Conservation (phyloP, 257 asterid species). For the Nyctanthes arbortristis region DNA sequence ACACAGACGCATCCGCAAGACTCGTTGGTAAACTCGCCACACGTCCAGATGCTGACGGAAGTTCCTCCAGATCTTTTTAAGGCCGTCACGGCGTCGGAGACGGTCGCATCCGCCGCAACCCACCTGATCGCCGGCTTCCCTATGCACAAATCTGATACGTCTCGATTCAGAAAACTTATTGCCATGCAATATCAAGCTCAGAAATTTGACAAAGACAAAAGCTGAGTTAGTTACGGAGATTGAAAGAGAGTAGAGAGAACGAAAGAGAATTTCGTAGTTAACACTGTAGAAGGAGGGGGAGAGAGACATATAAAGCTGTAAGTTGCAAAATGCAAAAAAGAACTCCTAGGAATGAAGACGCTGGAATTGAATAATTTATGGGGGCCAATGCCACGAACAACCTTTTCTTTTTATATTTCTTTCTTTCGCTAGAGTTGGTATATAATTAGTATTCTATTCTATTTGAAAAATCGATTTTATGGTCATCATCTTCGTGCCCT, state of each 20-base stretch:
- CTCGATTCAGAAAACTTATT: conserved; percentile 61
- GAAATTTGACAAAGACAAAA: neutral
- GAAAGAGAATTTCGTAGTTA: neutral
- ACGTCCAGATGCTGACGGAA: conserved; percentile 69
- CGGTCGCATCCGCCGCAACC: conserved; percentile 41
- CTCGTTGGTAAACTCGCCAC: neutral
- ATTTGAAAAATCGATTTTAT: too few species aligned
- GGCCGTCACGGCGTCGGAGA: conserved; percentile 52
- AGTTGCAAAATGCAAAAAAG: too few species aligned
- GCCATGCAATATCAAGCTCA: conserved; percentile 64
- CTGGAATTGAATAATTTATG: too few species aligned
- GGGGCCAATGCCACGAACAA: too few species aligned
- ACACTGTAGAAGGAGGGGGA: too few species aligned
- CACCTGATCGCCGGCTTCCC: conserved; percentile 75
- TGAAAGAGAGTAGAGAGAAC: neutral
- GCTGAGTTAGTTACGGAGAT: neutral
- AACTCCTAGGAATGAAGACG: too few species aligned
- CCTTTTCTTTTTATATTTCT: too few species aligned
- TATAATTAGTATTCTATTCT: too few species aligned
- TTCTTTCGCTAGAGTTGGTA: too few species aligned
- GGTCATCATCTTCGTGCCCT: too few species aligned
- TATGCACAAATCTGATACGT: conserved; percentile 71
- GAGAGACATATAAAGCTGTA: too few species aligned
- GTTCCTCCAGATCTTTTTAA: conserved; percentile 50
- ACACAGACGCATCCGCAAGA: conserved; percentile 56